phyloP scores from a whole-genome alignment of 73 alveolate species.

The Tetrahymena borealis region DNA sequence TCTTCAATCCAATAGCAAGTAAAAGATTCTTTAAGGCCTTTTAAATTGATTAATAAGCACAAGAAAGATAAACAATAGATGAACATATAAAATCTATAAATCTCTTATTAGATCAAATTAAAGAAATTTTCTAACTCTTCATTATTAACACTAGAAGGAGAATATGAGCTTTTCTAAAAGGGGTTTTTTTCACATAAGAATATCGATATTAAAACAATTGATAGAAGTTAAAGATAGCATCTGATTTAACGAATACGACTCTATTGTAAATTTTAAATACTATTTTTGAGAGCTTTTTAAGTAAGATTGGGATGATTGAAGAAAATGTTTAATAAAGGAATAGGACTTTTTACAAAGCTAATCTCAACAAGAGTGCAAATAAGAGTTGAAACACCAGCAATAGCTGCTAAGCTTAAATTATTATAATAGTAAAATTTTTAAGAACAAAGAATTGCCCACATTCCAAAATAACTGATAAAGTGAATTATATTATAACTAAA shows the following conservation, averaged over 20 bases:
- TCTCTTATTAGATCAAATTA: not conserved
- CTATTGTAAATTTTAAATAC: not conserved
- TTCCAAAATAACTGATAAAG: not conserved
- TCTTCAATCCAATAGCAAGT: not conserved
- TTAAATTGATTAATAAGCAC: not conserved
- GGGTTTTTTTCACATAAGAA: not conserved
- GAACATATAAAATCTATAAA: not conserved
- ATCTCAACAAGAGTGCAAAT: not conserved
- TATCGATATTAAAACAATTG: not conserved
- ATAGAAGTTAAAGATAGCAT: not conserved
- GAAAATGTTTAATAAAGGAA: not conserved
- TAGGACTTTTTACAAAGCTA: not conserved
- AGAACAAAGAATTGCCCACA: not conserved
- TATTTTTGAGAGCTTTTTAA: not conserved
- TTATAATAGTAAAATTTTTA: not conserved
- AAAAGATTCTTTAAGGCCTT: not conserved
- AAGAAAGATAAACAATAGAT: not conserved
- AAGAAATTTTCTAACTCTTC: not conserved
- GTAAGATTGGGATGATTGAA: not conserved
- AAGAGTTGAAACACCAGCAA: not conserved
- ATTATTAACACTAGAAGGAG: not conserved
- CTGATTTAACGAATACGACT: not conserved
- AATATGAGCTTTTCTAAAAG: not conserved
- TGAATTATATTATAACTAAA: not conserved
- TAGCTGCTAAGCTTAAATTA: not conserved